Base-by-base conservation (phyloP, 2,329 filamentous ascomycete genomes). In the Ceratocystis destructans region DNA sequence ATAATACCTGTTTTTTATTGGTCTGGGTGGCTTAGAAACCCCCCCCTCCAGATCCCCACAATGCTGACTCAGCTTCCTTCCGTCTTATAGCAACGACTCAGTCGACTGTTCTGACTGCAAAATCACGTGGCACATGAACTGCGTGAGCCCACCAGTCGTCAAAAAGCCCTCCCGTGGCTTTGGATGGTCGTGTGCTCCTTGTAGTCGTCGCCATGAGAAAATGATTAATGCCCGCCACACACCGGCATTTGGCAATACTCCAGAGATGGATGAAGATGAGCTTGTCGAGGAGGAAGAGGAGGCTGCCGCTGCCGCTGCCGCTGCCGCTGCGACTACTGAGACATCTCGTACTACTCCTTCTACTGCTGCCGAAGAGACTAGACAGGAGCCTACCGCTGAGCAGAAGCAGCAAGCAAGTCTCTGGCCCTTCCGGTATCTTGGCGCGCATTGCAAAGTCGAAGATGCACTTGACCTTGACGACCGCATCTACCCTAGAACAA, bases 151-250 rank as follows among this genome's bases (percentile, higher is more conserved):
- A 50, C 90, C 92, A 46, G 77, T 99, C 69, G 82, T 91, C 64
- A 99, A 96, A 76, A 99, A 99, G 76, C 94, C 94, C 22, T 96
- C 93, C 61, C 87, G 94, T 75, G 94, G 94, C 48, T 99, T 99
- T 77, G 94, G 91, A 3, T 99, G 94, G 94, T 93, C 94, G 37
- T 99, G 94, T 75, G 94, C 90, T 65, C 88, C 93, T 68, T 99
- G 94, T 76, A 96, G 91, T 75, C 87, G 93, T 72, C 92, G 90
- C n/a, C 92, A 96, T 74, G 94, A 97, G 76, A 86, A 89, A 71
- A 95, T 89, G 75, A 79, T 96, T 33, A 92, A 97, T 78, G 90
- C 91, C 68, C 87, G 91, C 67, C 87, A 95, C 73, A 96, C 91
- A 0, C 90, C 92, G 28, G 66, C 53, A 17, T 67, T 65, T 48